A percentile compares a stretch with the other conserved stretches of the same genome.
Conservation (phyloP, 2,329 filamentous ascomycete species). For the Pseudonectria buxi region DNA sequence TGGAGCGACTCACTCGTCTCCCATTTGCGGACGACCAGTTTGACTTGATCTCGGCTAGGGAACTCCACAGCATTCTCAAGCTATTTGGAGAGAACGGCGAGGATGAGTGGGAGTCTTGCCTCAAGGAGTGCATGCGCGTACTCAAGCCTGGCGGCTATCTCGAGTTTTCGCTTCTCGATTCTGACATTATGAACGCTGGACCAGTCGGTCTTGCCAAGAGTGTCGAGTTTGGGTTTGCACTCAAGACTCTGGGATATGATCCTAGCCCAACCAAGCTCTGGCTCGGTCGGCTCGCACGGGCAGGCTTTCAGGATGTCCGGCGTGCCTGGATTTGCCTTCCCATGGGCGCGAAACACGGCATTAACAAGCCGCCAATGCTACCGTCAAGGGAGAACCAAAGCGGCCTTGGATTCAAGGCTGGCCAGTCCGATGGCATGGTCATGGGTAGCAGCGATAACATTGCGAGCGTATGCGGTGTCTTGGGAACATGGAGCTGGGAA, state of each 20-base stretch:
- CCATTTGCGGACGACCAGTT: conserved; percentile 85
- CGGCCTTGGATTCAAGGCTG: conserved; percentile 36
- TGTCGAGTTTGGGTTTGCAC: conserved; percentile 85
- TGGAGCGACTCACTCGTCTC: conserved; percentile 69
- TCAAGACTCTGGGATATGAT: conserved; percentile 87
- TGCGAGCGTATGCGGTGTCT: conserved; percentile 70
- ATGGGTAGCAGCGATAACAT: conserved; percentile 63
- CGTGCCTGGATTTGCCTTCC: conserved; percentile 86
- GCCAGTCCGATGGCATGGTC: conserved; percentile 56
- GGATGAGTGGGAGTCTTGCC: conserved; percentile 83
- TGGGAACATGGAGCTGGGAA: conserved; percentile 91
- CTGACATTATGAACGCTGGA: conserved; percentile 81
- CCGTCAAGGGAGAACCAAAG: conserved; percentile 29
- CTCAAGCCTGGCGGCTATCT: conserved; percentile 90
- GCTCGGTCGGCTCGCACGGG: conserved; percentile 63
- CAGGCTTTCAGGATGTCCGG: conserved; percentile 73
- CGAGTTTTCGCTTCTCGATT: conserved; percentile 85
- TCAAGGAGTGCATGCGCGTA: conserved; percentile 81
- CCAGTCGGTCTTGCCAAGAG: conserved; percentile 72
- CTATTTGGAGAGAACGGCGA: conserved; percentile 57
- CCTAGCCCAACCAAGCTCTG: conserved; percentile 76
- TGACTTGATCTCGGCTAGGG: conserved; percentile 83
- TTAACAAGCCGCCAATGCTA: conserved; percentile 24
- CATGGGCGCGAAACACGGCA: conserved; percentile 51
- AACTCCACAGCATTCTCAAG: conserved; percentile 79